Conservation (phyloP, 1,284 basidiomycete species). For the Ceraceosorus bombacis region DNA sequence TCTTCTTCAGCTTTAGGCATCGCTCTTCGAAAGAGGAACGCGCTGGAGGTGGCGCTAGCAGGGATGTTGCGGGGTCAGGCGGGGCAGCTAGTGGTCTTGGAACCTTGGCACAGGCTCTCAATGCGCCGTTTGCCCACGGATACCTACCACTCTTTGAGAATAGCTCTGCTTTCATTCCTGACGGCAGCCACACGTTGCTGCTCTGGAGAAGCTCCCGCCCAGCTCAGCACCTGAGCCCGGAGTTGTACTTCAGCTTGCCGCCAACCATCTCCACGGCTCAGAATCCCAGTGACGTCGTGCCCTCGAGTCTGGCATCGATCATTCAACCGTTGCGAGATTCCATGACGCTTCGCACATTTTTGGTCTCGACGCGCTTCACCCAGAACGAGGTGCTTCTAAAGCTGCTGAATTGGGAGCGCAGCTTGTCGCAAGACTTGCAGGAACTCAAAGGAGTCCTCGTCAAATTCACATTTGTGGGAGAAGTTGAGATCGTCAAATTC, state of each 20-base stretch:
- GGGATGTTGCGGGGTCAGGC: neutral
- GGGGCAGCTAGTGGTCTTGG: neutral
- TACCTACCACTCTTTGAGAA: conserved; percentile 81
- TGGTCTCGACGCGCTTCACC: conserved; percentile 86
- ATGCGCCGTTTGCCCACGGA: conserved; percentile 74
- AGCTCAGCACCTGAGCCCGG: conserved; percentile 57
- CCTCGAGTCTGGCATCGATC: conserved; percentile 25
- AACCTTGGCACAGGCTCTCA: neutral
- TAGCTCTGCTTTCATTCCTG: conserved; percentile 72
- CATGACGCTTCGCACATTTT: conserved; percentile 73
- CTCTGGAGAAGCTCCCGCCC: conserved; percentile 36
- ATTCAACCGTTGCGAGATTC: conserved; percentile 57
- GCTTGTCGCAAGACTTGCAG: conserved; percentile 54
- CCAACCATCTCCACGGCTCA: conserved; percentile 59
- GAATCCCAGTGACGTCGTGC: conserved; percentile 50
- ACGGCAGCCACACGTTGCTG: conserved; percentile 73
- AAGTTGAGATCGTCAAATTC: conserved; percentile 74
- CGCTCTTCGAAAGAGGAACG: conserved; percentile 55
- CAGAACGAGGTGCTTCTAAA: conserved; percentile 80
- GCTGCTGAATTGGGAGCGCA: conserved; percentile 70
- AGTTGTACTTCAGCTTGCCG: conserved; percentile 54
- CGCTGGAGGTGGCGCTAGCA: neutral
- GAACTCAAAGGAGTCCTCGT: conserved; percentile 64
- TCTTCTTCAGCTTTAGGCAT: conserved; percentile 89
- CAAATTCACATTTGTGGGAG: conserved; percentile 80